Evolutionary conservation across 192 early-diverging fungal genomes (phyloP).

Genomic region (Jimgerdemannia lactiflua): DNA sequence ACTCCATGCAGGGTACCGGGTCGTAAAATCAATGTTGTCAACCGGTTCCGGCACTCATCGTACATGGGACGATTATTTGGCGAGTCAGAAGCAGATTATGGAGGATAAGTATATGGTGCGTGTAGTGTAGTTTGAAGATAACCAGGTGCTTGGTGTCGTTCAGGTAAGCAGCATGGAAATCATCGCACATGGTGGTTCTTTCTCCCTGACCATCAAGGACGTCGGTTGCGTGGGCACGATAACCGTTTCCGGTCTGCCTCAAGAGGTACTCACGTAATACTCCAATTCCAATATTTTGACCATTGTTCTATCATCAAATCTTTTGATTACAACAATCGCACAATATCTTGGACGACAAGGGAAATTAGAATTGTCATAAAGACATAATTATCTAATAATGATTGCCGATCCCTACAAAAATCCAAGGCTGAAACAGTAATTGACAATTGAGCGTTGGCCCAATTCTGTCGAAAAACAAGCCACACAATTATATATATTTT

Average conservation of each 20-base stretch:
- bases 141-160: no score
- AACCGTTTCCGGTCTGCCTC: conserved; percentile 42
- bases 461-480: no score
- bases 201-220: conserved; percentile 47
- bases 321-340: no score
- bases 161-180: conserved; percentile 34
- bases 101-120: conserved; percentile 26
- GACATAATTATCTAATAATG: no score
- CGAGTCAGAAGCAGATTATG: conserved; percentile 19
- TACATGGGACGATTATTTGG: conserved; percentile 34
- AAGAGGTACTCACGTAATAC: conserved; percentile 26
- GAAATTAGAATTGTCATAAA: no score
- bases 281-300: no score
- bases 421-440: no score
- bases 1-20: conserved; percentile 47
- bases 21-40: conserved; percentile 35
- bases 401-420: no score
- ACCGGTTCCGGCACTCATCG: conserved; percentile 46
- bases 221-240: conserved; percentile 50
- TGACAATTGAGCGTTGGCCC: no score
- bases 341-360: no score
- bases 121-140: not conserved
- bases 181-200: conserved; percentile 45
- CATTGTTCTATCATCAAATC: no score
- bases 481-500: no score